Evolutionary conservation across 352 stramenopile genomes (phyloP), one percentile per base, ranked within the genome.

Genomic region (Globisporangium okanoganense): DNA sequence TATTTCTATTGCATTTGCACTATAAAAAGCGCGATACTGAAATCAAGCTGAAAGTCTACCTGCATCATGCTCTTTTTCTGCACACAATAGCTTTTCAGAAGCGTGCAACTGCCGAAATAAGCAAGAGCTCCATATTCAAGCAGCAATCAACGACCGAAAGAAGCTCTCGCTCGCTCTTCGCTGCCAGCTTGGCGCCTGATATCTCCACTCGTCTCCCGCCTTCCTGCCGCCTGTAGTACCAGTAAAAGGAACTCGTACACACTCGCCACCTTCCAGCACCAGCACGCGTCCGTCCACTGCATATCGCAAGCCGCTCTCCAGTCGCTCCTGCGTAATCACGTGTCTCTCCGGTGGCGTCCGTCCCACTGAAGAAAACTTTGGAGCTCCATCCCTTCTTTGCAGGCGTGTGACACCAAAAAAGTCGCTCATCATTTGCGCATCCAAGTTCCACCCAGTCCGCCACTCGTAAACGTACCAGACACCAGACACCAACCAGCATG

Each of bases 251-350:
- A 40, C 8, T 14, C 29, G 16, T 29, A 40, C 7, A 20, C 18
- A 36, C 22, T 20, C 20, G 12, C 45, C 45, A 20, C 20, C 45
- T 20, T 35, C 31, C 31, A 56, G 36, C 13, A 43, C 10, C 38
- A 22, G 16, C 38, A 45, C 38, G 38, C 38, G 38, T 5, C 38
- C 16, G 38, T 43, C 36, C 36, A 12, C 16, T 45, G 29, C 49
- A 56, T 56, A 56, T 56, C 49, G 29, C 49, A 56, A 7, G 16
- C 16, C 13, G 13, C 13, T 5, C 38, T 45, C 38, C 49, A n/a
- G 41, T 43, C 49, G 49, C 29, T 29, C 49, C 16, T 45, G 38
- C 49, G 49, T 56, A 56, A 56, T 56, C 49, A 56, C 18, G 49
- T 56, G 49, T 56, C 48, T 55, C 25, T 55, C 8, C 13, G 20